Evolutionary conservation across 2,329 filamentous ascomycete genomes (phyloP), one percentile per base, ranked within the genome.

Genomic region (Nemania diffusa): DNA sequence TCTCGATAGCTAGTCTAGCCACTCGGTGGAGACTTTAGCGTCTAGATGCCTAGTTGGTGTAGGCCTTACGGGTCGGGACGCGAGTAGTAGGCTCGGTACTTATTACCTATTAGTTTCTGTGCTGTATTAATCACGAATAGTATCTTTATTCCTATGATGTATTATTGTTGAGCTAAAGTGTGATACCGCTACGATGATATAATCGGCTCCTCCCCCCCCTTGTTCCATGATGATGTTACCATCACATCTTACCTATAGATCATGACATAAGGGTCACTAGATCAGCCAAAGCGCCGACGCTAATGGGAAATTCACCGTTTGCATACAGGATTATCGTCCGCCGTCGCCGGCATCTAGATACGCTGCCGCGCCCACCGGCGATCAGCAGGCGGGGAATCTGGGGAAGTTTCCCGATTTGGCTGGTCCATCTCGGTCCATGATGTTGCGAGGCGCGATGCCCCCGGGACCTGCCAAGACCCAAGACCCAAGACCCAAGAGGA

Each of bases 371-470:
- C 22, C 44, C n/a, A 48, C 44, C 2, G 44, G 9, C 26, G 48
- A 40, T n/a, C 29, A 34, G 22, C 7, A 8, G 44, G 44, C 26
- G 48, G 56, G 29, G 50, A 44, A 59, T 27, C 59, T 42, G 44
- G 59, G 64, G 46, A 59, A 59, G 50, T 15, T 67, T 64, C 26
- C 59, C 40, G 34, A 32, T 55, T 46, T 24, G 52, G 57, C 29
- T n/a, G 40, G 34, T 32, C 3, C 22, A 51, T 58, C 51, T 67
- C 65, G 65, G 65, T 17, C 37, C 26, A 64, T 64, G 42, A 67
- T 64, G 44, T 60, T 53, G 65, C 65, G 65, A 64, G 22, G 6
- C 13, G 34, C 29, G 32, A 44, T 34, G n/a, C n/a, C 22, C 26
- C 40, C 51, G 40, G 48, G 29, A 52, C 27, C 55, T 17, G 37